Evolutionary conservation across 805 yeast genomes (phyloP).

Genomic region (Wickerhamia fluorescens): DNA sequence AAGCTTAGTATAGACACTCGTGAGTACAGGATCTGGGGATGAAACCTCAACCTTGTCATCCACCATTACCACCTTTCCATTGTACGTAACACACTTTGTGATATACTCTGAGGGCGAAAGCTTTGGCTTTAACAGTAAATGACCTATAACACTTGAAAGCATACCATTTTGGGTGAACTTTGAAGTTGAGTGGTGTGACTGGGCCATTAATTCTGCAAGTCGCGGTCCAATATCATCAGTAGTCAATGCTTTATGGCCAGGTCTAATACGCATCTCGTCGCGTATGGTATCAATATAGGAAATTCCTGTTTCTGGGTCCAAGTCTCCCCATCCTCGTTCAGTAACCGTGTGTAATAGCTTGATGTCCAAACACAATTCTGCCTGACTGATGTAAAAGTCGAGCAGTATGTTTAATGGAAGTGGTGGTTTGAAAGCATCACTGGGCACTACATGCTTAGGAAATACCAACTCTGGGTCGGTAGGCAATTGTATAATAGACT

Average conservation of each 20-base stretch:
- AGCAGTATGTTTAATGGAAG: slow-evolving; percentile 42
- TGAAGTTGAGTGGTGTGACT: not conserved
- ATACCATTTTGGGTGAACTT: not conserved
- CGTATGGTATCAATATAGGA: slow-evolving; percentile 55
- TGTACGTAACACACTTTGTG: slow-evolving; percentile 50
- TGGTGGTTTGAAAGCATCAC: slow-evolving; percentile 37
- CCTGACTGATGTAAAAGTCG: slow-evolving; percentile 54
- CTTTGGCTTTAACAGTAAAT: slow-evolving; percentile 22
- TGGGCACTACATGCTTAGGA: slow-evolving; percentile 43
- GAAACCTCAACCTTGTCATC: slow-evolving; percentile 51
- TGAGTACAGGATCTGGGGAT: slow-evolving; percentile 60
- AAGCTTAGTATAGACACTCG: slow-evolving; percentile 56
- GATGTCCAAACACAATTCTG: slow-evolving; percentile 36
- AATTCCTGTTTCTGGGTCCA: slow-evolving; percentile 30
- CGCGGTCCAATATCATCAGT: not conserved
- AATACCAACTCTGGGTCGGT: slow-evolving; percentile 52
- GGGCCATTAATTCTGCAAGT: not conserved
- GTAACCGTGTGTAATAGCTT: slow-evolving; percentile 31
- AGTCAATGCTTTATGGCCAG: slow-evolving; percentile 3
- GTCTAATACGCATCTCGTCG: slow-evolving; percentile 41
- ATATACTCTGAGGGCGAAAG: slow-evolving; percentile 41
- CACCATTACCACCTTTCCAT: slow-evolving; percentile 54
- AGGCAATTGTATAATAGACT: slow-evolving; percentile 31
- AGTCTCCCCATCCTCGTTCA: slow-evolving; percentile 57
- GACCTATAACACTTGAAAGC: too few species aligned